Evolutionary conservation across 1,284 basidiomycete genomes (phyloP), one percentile per base, ranked within the genome.

Genomic region (Sphaerobolus stellatus): DNA sequence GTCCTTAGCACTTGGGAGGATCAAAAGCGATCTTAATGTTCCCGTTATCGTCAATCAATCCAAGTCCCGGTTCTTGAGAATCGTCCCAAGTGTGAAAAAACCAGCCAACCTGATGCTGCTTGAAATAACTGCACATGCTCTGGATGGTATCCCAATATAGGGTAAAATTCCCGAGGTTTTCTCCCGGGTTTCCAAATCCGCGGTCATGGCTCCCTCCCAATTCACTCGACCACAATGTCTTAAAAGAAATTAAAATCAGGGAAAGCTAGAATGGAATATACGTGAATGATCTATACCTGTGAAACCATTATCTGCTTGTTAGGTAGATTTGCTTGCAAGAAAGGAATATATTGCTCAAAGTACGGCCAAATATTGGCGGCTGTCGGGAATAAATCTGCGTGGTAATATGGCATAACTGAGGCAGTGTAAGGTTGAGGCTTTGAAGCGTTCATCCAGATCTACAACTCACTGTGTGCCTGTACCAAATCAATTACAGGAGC

Each of bases 351-450:
- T 16, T 41, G 36, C 36, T 56, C 55, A 28, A 56, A 56, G 34
- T 56, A 56, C 27, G 55, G 55, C 55, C 55, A 56, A 22, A 52
- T 31, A 28, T 7, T 50, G 27, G 33, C 47, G 18, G 44, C 50
- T 20, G 50, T 52, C 4, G 55, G 55, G 14, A 52, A 56, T 25
- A 46, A 46, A 18, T 56, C 40, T 24, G 55, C 55, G 38, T 56
- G 55, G 18, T 56, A 56, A 30, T 56, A 56, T 5, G 55, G 55
- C 55, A 56, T 56, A 36, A 52, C 55, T 56, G 44, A 14, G 27
- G n/a, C 14, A 16, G 33, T 18, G 16, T 9, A 41, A 16, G 24
- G 25, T 1, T 34, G 18, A 14, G n/a, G 6, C 20, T 3, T 20
- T 13, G 4, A 9, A 27, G n/a, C n/a, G 9, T 6, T 3, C 30